phyloP scores from a whole-genome alignment of 2,329 filamentous ascomycete genomes.

The Colletotrichum sp. region DNA sequence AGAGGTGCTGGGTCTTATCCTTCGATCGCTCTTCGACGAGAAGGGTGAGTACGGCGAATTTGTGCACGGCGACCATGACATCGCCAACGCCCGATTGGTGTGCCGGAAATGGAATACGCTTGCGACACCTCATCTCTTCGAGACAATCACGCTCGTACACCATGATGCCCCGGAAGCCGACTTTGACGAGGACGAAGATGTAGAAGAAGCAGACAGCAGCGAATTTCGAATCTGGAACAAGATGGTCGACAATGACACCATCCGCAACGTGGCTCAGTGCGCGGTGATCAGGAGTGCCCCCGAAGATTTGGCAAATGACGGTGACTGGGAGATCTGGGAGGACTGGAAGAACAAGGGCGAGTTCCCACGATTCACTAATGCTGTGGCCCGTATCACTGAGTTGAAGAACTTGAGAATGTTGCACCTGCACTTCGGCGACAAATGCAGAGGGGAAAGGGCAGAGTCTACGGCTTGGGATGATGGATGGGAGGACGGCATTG shows the following conservation, averaged over 20 bases:
- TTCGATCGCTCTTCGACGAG: not conserved
- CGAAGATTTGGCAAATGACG: not conserved
- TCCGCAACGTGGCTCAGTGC: not conserved
- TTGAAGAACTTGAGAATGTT: constrained; percentile 16
- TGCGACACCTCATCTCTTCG: constrained; percentile 12
- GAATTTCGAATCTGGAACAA: constrained; percentile 4
- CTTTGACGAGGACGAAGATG: not conserved
- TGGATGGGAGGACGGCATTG: not conserved
- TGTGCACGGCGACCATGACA: not conserved
- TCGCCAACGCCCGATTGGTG: constrained; percentile 21
- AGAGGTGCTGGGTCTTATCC: not conserved
- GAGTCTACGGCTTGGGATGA: too few species aligned
- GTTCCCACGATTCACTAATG: not conserved
- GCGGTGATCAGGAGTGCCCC: constrained; percentile 24
- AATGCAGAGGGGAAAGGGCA: not conserved
- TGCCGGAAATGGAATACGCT: constrained; percentile 22
- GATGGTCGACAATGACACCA: not conserved
- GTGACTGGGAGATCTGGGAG: not conserved
- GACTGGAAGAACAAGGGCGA: not conserved
- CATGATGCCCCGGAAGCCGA: not conserved
- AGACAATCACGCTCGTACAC: not conserved
- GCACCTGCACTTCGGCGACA: constrained; percentile 1
- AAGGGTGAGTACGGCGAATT: not conserved
- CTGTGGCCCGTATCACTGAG: constrained; percentile 9
- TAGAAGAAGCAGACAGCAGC: not conserved